phyloP scores from a whole-genome alignment of 768 basidiomycete genomes.

The Lentinus brumalis region DNA sequence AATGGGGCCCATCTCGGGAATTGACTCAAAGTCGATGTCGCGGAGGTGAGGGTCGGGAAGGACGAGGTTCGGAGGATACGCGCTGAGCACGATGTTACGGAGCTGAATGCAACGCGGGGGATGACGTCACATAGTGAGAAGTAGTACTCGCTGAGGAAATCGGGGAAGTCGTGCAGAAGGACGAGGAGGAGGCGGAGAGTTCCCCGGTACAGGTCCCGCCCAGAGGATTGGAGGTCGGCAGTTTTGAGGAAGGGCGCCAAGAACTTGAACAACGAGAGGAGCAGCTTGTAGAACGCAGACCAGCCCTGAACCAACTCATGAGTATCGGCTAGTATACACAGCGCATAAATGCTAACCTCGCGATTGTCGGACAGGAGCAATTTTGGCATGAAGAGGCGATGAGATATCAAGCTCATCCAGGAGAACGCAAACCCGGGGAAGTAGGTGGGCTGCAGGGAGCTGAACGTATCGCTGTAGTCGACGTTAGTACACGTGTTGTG shows the following conservation, averaged over 20 bases:
- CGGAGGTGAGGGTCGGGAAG: conserved; percentile 89
- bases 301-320: conserved; percentile 62
- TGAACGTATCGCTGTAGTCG: conserved; percentile 80
- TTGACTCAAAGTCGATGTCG: conserved; percentile 69
- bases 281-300: conserved; percentile 93
- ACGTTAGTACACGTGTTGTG: neutral
- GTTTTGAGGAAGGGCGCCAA: conserved; percentile 87
- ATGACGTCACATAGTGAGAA: conserved; percentile 94
- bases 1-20: conserved; percentile 90
- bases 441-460: conserved; percentile 92
- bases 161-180: conserved; percentile 97
- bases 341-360: conserved; percentile 54
- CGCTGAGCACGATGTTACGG: conserved; percentile 94
- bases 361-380: conserved; percentile 84
- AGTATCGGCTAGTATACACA: neutral
- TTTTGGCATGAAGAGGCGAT: conserved; percentile 97
- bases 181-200: conserved; percentile 89
- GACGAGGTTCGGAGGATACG: conserved; percentile 80
- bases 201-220: conserved; percentile 87
- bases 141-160: conserved; percentile 96
- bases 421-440: conserved; percentile 99
- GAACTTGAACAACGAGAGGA: conserved; percentile 95
- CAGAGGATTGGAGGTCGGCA: conserved; percentile 76
- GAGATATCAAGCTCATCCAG: conserved; percentile 96
- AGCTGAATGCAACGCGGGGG: conserved; percentile 90